These are phyloP conservation scores for Verticillium tricorpus DNA, from an alignment of 2,329 filamentous ascomycete species.

Conservation along the genomic window DNA sequence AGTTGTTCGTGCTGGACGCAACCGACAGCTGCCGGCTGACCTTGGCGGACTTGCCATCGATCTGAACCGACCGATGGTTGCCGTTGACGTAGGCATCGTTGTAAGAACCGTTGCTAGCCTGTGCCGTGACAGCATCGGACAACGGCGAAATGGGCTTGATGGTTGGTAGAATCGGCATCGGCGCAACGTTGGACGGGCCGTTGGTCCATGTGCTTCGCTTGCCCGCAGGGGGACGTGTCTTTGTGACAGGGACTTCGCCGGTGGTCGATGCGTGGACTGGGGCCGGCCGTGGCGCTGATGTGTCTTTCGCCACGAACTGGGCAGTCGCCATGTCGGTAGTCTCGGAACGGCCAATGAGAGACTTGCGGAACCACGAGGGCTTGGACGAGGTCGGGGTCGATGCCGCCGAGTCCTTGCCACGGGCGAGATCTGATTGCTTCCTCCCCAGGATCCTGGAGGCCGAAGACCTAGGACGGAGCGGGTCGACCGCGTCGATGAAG, in stretches of 20 bases:
- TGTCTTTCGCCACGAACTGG: constrained; percentile 43
- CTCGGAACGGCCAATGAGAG: constrained; percentile 77
- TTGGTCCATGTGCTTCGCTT: constrained; percentile 96
- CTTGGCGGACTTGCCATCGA: constrained; percentile 65
- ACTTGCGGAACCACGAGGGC: constrained; percentile 95
- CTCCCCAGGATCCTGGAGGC: constrained; percentile 78
- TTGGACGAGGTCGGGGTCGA: constrained; percentile 66
- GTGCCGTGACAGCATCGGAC: constrained; percentile 87
- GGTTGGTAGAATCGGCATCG: constrained; percentile 93
- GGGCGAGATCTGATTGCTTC: constrained; percentile 80
- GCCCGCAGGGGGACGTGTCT: constrained; percentile 48
- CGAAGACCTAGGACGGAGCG: constrained; percentile 85
- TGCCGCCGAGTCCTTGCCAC: constrained; percentile 55
- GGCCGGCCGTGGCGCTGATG: constrained; percentile 36
- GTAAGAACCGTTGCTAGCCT: constrained; percentile 66
- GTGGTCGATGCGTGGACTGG: constrained; percentile 36
- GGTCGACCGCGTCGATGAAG: constrained; percentile 88
- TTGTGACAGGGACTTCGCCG: constrained; percentile 37
- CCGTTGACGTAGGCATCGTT: constrained; percentile 34
- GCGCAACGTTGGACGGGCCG: constrained; percentile 72
- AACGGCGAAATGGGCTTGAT: constrained; percentile 94
- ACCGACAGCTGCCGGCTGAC: constrained; percentile 92
- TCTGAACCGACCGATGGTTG: constrained; percentile 27
- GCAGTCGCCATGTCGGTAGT: constrained; percentile 56
- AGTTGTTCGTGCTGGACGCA: constrained; percentile 88